Evolutionary conservation across 2,329 filamentous ascomycete species (phyloP).

Genomic region (Endocalyx cinctus): DNA sequence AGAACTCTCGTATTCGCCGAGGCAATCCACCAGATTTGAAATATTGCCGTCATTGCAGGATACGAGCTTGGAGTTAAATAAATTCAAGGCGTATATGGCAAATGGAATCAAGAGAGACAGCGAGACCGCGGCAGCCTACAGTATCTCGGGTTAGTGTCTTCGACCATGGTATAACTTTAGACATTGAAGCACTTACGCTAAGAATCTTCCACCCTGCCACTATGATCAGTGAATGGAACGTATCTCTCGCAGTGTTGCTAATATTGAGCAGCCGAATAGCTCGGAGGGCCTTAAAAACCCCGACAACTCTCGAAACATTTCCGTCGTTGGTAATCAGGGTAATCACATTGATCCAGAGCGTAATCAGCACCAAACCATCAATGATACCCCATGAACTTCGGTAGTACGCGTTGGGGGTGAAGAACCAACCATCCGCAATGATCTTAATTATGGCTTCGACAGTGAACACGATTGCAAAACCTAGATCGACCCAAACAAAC

Average conservation of each 20-base stretch:
- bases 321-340: constrained; percentile 79
- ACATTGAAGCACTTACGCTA: constrained; percentile 64
- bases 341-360: constrained; percentile 90
- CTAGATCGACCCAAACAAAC: constrained; percentile 92
- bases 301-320: constrained; percentile 82
- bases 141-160: too few species aligned
- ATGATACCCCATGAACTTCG: constrained; percentile 96
- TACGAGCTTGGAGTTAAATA: constrained; percentile 81
- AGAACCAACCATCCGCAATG: constrained; percentile 91
- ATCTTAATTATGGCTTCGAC: constrained; percentile 86
- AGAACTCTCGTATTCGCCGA: constrained; percentile 72
- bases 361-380: constrained; percentile 84
- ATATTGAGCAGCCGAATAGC: constrained; percentile 90
- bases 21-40: constrained; percentile 63
- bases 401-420: constrained; percentile 96
- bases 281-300: constrained; percentile 93
- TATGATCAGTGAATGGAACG: constrained; percentile 94
- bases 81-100: constrained; percentile 89
- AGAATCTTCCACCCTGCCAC: constrained; percentile 92
- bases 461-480: constrained; percentile 83
- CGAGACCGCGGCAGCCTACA: constrained; percentile 79
- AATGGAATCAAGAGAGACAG: constrained; percentile 93
- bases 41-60: constrained; percentile 70
- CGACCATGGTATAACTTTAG: too few species aligned
- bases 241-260: constrained; percentile 90